Evolutionary conservation across 1,139 yeast species (phyloP).

Genomic region (Sugiyamaella pinicola): DNA sequence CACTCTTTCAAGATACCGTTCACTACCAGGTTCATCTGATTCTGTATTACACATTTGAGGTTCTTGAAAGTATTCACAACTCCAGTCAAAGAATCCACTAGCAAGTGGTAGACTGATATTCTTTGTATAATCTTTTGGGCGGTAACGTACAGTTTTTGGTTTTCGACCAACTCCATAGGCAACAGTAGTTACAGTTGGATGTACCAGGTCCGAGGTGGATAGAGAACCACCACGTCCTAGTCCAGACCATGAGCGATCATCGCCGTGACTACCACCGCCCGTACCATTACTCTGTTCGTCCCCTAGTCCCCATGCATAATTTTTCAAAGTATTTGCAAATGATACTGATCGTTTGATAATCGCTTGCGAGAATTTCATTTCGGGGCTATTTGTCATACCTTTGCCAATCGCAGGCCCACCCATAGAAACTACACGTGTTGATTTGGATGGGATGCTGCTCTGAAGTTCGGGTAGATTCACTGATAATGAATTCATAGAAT

Average conservation of each 20-base stretch:
- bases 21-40: conserved; percentile 90
- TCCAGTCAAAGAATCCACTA: conserved; percentile 83
- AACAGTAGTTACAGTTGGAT: conserved; percentile 33
- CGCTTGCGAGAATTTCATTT: conserved; percentile 29
- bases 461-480: conserved; percentile 11
- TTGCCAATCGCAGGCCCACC: conserved; percentile 4
- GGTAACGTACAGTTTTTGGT: conserved; percentile 40
- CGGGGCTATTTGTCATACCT: conserved; percentile 17
- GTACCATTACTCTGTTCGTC: conserved; percentile 24
- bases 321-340: conserved; percentile 42
- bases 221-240: conserved; percentile 10
- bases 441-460: conserved; percentile 5
- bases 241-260: not conserved
- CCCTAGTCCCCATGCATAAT: conserved; percentile 40
- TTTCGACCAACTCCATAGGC: conserved; percentile 39
- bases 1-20: conserved; percentile 75
- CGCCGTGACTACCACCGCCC: conserved; percentile 3
- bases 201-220: conserved; percentile 2
- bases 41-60: conserved; percentile 92
- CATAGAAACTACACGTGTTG: conserved; percentile 11
- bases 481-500: conserved; percentile 12
- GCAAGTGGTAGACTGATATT: conserved; percentile 50
- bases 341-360: conserved; percentile 44
- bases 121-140: conserved; percentile 26
- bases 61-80: conserved; percentile 91